Conservation (phyloP, 2,329 filamentous ascomycete species). For the Calonectria crousiana region DNA sequence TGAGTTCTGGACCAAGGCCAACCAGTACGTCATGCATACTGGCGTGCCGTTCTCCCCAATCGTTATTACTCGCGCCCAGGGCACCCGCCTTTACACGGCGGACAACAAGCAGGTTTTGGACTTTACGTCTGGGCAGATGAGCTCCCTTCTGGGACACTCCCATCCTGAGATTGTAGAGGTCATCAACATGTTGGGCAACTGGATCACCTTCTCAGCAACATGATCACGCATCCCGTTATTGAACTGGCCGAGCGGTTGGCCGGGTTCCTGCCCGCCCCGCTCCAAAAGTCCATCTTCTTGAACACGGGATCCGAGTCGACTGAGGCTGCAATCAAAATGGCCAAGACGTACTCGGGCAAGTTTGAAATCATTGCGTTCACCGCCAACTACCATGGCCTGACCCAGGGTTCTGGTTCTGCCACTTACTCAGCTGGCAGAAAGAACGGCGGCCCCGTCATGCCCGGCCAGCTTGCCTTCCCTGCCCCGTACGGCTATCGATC, state of each 20-base stretch:
- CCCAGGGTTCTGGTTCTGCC: conserved; percentile 62
- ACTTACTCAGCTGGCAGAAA: conserved; percentile 66
- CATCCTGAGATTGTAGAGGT: conserved; percentile 69
- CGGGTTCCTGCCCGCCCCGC: conserved; percentile 56
- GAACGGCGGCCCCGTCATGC: conserved; percentile 59
- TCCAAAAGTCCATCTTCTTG: conserved; percentile 68
- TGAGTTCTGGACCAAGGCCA: conserved; percentile 49
- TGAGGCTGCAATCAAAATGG: conserved; percentile 73
- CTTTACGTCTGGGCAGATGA: conserved; percentile 72
- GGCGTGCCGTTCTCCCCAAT: conserved; percentile 54
- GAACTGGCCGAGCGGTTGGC: conserved; percentile 63
- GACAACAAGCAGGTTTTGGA: conserved; percentile 62
- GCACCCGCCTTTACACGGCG: conserved; percentile 59
- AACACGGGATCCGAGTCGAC: conserved; percentile 67
- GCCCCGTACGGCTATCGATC: conserved; percentile 73
- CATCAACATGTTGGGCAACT: conserved; percentile 59
- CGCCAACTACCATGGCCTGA: conserved; percentile 72
- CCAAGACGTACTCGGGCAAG: conserved; percentile 72
- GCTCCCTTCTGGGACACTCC: conserved; percentile 67
- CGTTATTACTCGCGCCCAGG: conserved; percentile 59
- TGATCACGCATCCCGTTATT: conserved; percentile 68
- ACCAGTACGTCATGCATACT: conserved; percentile 57
- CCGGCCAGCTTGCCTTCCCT: conserved; percentile 69
- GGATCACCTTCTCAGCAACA: conserved; percentile 69
- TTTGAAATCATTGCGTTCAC: conserved; percentile 73